A percentile compares a stretch with the other conserved stretches of the same genome.
phyloP scores from a whole-genome alignment of 139 green algal species.

The Tetraselmis striata region DNA sequence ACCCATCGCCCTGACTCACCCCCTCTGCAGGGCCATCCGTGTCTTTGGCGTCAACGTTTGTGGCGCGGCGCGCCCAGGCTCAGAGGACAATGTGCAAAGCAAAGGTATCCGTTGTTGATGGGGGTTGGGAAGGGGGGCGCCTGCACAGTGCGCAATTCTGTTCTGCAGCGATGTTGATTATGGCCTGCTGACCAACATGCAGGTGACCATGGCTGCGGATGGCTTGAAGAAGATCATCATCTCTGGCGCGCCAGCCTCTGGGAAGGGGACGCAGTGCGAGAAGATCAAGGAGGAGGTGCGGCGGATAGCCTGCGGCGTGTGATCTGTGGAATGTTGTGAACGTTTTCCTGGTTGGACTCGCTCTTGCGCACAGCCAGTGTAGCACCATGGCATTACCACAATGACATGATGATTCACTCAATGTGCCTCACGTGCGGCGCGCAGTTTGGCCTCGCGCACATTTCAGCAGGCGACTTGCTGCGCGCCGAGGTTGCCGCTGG shows the following conservation, averaged over 20 bases:
- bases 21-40: not conserved
- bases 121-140: too few relatives aligned
- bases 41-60: not conserved
- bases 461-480: slow-evolving; percentile 93
- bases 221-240: slow-evolving; percentile 79
- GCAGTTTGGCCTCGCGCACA: slow-evolving; percentile 91
- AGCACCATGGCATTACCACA: too few relatives aligned
- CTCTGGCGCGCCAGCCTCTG: slow-evolving; percentile 84
- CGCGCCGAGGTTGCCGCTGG: slow-evolving; percentile 86
- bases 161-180: not conserved
- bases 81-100: not conserved
- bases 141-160: not conserved
- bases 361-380: too few relatives aligned
- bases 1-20: too few relatives aligned
- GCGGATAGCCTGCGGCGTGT: too few relatives aligned
- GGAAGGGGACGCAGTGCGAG: slow-evolving; percentile 95
- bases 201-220: not conserved
- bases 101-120: not conserved
- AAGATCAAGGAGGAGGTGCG: slow-evolving; percentile 86
- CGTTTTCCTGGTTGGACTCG: too few relatives aligned
- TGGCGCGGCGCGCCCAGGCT: not conserved
- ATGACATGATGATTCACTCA: too few relatives aligned
- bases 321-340: too few relatives aligned
- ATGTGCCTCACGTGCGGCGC: slow-evolving; percentile 19
- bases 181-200: not conserved